Evolutionary conservation across 371 early-diverging fungal genomes (phyloP).

Genomic region (Thermomucor indicae-seudaticae): DNA sequence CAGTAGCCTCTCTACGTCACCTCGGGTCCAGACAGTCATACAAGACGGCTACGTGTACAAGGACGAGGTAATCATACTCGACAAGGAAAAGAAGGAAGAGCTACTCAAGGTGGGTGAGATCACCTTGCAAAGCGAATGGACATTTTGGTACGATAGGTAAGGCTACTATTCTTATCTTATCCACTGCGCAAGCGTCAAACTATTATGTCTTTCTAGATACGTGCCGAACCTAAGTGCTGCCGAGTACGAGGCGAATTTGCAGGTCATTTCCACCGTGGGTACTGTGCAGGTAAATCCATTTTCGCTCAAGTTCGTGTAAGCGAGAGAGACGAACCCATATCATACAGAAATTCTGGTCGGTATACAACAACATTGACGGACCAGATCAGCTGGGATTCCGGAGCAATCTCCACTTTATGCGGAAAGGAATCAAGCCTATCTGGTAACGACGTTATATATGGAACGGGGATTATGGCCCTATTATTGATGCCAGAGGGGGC

Average conservation of each 20-base stretch:
- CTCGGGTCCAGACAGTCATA: slow-evolving; percentile 3
- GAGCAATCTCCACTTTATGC: slow-evolving; percentile 62
- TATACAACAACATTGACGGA: slow-evolving; percentile 51
- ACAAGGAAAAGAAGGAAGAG: slow-evolving; percentile 24
- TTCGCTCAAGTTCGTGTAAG: background rate
- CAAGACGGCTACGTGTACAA: slow-evolving; percentile 27
- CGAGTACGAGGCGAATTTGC: slow-evolving; percentile 58
- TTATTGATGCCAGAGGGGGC: background rate
- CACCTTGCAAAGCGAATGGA: slow-evolving; percentile 55
- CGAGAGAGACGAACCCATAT: background rate
- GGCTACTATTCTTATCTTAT: slow-evolving; percentile 1
- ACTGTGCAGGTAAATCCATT: slow-evolving; percentile 62
- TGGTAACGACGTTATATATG: too few relatives aligned
- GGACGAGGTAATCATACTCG: slow-evolving; percentile 24
- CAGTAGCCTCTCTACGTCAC: slow-evolving; percentile 4
- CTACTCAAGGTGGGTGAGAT: slow-evolving; percentile 26
- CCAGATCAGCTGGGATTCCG: slow-evolving; percentile 46
- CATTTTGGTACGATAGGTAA: slow-evolving; percentile 67
- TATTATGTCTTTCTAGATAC: slow-evolving; percentile 27
- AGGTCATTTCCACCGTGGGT: slow-evolving; percentile 50
- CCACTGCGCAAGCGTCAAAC: background rate
- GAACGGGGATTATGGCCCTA: background rate
- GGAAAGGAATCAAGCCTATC: slow-evolving; percentile 66
- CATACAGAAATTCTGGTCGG: slow-evolving; percentile 48
- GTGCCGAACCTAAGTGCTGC: slow-evolving; percentile 47